These are phyloP conservation scores for Penicillium sp. DNA, from an alignment of 2,329 filamentous ascomycete genomes.

Conservation along the genomic window DNA sequence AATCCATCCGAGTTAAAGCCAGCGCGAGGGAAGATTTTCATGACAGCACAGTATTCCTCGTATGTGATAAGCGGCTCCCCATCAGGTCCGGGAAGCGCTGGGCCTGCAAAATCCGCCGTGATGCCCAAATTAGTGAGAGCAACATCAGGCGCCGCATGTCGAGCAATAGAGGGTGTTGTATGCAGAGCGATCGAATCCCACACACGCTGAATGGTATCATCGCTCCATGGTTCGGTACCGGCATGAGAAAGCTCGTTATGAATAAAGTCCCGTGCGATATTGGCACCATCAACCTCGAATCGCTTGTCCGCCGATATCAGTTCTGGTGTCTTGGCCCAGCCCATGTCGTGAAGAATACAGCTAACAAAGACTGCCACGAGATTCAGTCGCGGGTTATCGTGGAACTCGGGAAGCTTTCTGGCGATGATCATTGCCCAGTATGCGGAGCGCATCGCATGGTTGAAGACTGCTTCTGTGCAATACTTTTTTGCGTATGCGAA, in stretches of 20 bases:
- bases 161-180: constrained; percentile 37
- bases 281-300: constrained; percentile 53
- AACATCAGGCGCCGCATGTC: constrained; percentile 47
- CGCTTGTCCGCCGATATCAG: constrained; percentile 45
- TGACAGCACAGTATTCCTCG: constrained; percentile 35
- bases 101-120: constrained; percentile 40
- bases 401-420: no score
- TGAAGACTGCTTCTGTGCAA: no score
- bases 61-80: constrained; percentile 23
- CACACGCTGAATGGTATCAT: constrained; percentile 45
- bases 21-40: constrained; percentile 35
- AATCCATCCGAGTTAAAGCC: constrained; percentile 32
- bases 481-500: no score
- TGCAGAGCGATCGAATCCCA: constrained; percentile 53
- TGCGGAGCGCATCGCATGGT: no score
- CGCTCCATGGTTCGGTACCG: constrained; percentile 34
- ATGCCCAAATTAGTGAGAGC: constrained; percentile 35
- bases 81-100: constrained; percentile 21
- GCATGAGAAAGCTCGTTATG: constrained; percentile 4
- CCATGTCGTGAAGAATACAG: constrained; percentile 25
- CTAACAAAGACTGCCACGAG: no score
- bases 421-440: no score
- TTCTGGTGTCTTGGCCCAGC: constrained; percentile 39
- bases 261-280: constrained; percentile 45
- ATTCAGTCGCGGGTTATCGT: no score